These are phyloP conservation scores for Ceratobasidium theobromae DNA, from an alignment of 1,284 basidiomycete species.

Conservation along the genomic window DNA sequence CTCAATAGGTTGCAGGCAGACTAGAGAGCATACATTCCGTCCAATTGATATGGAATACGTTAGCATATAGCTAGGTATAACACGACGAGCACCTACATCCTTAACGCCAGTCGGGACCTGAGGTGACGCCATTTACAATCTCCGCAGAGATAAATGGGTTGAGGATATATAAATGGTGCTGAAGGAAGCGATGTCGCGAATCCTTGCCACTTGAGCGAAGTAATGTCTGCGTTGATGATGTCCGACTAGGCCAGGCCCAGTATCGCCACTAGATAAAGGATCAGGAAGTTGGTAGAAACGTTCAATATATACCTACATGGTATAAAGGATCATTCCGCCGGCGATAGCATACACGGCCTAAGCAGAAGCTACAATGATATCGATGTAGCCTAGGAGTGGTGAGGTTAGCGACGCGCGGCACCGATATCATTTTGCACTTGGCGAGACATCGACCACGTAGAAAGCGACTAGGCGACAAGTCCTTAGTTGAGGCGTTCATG, in stretches of 20 bases:
- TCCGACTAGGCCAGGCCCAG: conserved; percentile 51
- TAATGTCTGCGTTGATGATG: conserved; percentile 54
- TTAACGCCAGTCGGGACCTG: conserved; percentile 36
- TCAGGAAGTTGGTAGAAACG: conserved; percentile 38
- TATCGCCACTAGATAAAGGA: conserved; percentile 37
- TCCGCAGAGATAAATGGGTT: conserved; percentile 50
- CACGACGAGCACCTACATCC: conserved; percentile 29
- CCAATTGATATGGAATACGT: not conserved
- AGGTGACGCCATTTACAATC: conserved; percentile 48
- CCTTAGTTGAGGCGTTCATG: not conserved
- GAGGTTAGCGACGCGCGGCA: too few relatives aligned
- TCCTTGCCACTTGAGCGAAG: conserved; percentile 54
- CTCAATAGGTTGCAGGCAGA: not conserved
- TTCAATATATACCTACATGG: conserved; percentile 32
- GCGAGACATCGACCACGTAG: conserved; percentile 40
- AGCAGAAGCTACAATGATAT: conserved; percentile 50
- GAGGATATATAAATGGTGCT: conserved; percentile 49
- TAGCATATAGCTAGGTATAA: not conserved
- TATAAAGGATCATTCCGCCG: conserved; percentile 43
- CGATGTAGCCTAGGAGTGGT: conserved; percentile 42
- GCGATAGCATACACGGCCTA: conserved; percentile 47
- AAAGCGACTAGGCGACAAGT: conserved; percentile 14
- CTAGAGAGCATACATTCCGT: conserved; percentile 26
- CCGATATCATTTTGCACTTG: not conserved
- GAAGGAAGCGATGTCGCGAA: conserved; percentile 48